These are phyloP conservation scores for Brettanomyces anomalus DNA, from an alignment of 805 yeast genomes.

Conservation along the genomic window DNA sequence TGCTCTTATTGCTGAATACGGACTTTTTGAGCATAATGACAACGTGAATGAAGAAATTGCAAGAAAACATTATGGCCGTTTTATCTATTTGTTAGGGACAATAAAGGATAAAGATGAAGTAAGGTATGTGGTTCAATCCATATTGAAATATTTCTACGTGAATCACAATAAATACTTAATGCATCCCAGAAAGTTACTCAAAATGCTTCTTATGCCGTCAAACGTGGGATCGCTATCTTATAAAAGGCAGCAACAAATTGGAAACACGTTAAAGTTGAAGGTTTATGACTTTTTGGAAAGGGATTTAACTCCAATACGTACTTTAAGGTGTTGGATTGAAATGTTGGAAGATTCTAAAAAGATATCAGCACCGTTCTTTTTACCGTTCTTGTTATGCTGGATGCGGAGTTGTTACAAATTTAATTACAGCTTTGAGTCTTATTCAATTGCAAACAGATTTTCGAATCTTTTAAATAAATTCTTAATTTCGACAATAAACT, in stretches of 20 bases:
- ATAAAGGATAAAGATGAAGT: background rate
- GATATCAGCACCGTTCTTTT: background rate
- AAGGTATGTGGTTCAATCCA: background rate
- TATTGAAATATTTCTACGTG: background rate
- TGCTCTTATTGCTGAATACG: background rate
- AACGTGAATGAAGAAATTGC: background rate
- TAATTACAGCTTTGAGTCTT: background rate
- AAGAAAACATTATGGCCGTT: background rate
- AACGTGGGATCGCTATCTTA: too few species aligned
- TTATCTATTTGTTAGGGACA: background rate
- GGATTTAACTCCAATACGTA: background rate
- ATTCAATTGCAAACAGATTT: background rate
- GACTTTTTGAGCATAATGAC: background rate
- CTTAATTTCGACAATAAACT: background rate
- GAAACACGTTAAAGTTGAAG: too few species aligned
- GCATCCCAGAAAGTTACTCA: too few species aligned
- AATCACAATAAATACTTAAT: background rate
- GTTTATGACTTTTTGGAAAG: too few species aligned
- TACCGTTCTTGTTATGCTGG: slow-evolving; percentile 1
- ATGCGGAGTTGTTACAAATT: background rate
- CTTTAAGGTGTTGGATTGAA: background rate
- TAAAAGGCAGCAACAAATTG: too few species aligned
- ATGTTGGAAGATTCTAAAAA: background rate
- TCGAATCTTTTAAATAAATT: background rate
- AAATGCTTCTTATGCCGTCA: too few species aligned